Base-by-base conservation (phyloP, 768 basidiomycete species). In the Auriscalpium orientale region DNA sequence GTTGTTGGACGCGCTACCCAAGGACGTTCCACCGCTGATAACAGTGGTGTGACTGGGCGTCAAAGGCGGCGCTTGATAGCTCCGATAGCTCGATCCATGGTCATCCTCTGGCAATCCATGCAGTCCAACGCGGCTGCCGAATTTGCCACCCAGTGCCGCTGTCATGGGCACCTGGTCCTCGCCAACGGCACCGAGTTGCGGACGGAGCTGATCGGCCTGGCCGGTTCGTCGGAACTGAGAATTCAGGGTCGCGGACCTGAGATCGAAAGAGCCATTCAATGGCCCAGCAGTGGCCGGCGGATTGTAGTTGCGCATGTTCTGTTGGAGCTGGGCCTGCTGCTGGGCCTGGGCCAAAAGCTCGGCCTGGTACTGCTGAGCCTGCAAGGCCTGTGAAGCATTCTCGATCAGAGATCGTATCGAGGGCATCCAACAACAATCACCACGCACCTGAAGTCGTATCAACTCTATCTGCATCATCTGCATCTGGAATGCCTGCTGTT, bases 381-480 rank as follows among this genome's bases (percentile, higher is more conserved):
- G 85, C 10, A 84, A 68, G 22, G 80, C 80, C 85, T 89, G 51
- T 4, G 54, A 33, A 21, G 45, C 58, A 50, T 40, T 38, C 33
- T 54, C 22, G 15, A 58, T 66, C 46, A 56, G 58, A 45, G 44
- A 58, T 35, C 45, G n/a, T 38, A 53, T 22, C 15, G 40, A 53
- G 54, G 15, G 16, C 12, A 51, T 4, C 5, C 5, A 5, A 28
- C 4, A 28, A 28, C 28, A 44, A 49, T 35, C 36, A 43, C 35
- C 43, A 71, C 78, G 49, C 57, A 85, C 89, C 85, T 91, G 90
- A 59, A 92, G 79, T 67, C 80, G 82, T 67, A 90, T 70, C 62
- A 92, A 79, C 72, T 92, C 90, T 55, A 92, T 74, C 66, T 92
- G 91, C 73, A 91, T 80, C 77, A 91, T 76, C 72, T 92, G 89